These are phyloP conservation scores for Dorcoceras hygrometricum DNA, from an alignment of 257 asterid genomes.

Conservation along the genomic window DNA sequence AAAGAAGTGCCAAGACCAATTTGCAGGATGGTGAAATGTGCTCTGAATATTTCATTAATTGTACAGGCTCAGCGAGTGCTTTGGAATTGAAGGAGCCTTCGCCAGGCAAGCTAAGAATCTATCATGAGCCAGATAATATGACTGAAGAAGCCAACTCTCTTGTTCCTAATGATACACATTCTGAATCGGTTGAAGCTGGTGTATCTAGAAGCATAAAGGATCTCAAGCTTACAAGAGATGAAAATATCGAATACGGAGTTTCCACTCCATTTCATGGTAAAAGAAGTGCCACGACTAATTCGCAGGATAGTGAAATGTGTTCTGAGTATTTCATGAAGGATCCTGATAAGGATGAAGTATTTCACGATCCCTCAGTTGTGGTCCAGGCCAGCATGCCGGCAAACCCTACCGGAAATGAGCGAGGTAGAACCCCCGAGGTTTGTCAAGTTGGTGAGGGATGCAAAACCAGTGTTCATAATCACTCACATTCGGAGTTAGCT, in stretches of 20 bases:
- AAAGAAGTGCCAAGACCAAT: slow-evolving; percentile 19
- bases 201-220: slow-evolving; percentile 17
- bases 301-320: slow-evolving; percentile 23
- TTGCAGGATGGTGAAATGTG: slow-evolving; percentile 19
- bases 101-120: slow-evolving; percentile 13
- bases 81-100: slow-evolving; percentile 17
- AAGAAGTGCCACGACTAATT: slow-evolving; percentile 16
- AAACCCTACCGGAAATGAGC: not conserved
- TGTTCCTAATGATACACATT: slow-evolving; percentile 10
- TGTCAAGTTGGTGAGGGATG: slow-evolving; percentile 24
- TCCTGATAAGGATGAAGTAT: not conserved
- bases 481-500: slow-evolving; percentile 12
- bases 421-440: slow-evolving; percentile 15
- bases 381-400: slow-evolving; percentile 4
- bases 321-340: slow-evolving; percentile 13
- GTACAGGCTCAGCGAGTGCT: slow-evolving; percentile 12
- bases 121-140: slow-evolving; percentile 19
- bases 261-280: slow-evolving; percentile 25
- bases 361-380: slow-evolving; percentile 20
- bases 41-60: slow-evolving; percentile 12
- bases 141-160: slow-evolving; percentile 17
- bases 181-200: slow-evolving; percentile 27
- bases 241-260: not conserved
- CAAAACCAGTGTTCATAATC: slow-evolving; percentile 2
- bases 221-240: slow-evolving; percentile 10